These are phyloP conservation scores for Crithidia mellificae DNA, from an alignment of 208 protist genomes.

Conservation along the genomic window DNA sequence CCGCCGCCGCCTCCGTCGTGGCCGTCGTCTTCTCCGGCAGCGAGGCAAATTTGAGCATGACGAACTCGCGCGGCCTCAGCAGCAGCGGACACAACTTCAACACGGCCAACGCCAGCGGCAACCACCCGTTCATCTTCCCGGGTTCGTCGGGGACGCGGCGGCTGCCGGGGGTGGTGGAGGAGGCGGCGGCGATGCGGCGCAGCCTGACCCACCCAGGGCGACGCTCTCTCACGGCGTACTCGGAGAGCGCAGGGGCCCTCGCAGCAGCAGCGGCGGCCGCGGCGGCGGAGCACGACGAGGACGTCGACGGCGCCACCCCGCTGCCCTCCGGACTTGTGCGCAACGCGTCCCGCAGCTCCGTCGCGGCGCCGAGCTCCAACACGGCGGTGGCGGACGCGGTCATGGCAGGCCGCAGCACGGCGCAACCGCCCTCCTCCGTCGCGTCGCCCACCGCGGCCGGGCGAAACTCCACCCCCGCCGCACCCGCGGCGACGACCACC, in stretches of 20 bases:
- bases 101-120: background rate
- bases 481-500: background rate
- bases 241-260: background rate
- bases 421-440: background rate
- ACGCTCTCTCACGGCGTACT: background rate
- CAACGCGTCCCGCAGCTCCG: constrained; percentile 7
- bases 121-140: background rate
- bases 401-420: background rate
- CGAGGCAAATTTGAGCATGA: constrained; percentile 7
- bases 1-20: background rate
- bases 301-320: background rate
- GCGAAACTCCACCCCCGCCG: too few relatives aligned
- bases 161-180: background rate
- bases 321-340: constrained; percentile 3
- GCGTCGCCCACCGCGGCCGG: background rate
- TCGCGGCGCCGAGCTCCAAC: background rate
- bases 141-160: constrained; percentile 1
- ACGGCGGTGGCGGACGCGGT: background rate
- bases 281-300: background rate
- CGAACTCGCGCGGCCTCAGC: constrained; percentile 7
- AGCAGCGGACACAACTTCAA: constrained; percentile 7
- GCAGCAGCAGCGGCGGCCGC: background rate
- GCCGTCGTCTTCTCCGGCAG: constrained; percentile 7
- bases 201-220: constrained; percentile 5
- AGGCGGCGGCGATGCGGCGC: background rate